Conservation (phyloP, 306 rosid genomes). For the Rosa lucieae region DNA sequence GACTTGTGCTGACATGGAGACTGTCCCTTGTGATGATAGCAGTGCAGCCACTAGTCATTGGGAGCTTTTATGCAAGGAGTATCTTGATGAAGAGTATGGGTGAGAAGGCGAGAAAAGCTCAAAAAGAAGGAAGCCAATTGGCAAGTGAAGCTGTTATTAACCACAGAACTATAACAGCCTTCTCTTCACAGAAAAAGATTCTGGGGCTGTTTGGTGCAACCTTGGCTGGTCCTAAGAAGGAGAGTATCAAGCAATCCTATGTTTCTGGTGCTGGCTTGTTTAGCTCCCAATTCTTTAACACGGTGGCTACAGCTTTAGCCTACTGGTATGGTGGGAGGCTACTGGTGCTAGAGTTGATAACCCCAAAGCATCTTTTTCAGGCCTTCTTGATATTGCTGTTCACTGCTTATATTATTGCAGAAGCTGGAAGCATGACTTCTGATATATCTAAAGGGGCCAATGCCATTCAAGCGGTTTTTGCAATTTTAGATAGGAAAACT, state of each 20-base stretch:
- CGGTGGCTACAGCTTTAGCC: conserved; percentile 79
- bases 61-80: conserved; percentile 80
- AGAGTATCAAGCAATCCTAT: conserved; percentile 81
- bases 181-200: conserved; percentile 80
- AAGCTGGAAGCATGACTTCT: conserved; percentile 93
- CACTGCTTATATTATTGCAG: conserved; percentile 79
- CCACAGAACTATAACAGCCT: conserved; percentile 84
- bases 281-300: conserved; percentile 80
- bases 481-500: conserved; percentile 65
- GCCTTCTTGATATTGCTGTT: conserved; percentile 75
- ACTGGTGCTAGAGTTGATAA: conserved; percentile 36
- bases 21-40: conserved; percentile 87
- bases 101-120: conserved; percentile 68
- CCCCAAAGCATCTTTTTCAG: conserved; percentile 68
- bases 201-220: conserved; percentile 63
- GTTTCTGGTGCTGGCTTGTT: conserved; percentile 79
- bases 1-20: conserved; percentile 77
- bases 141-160: conserved; percentile 88
- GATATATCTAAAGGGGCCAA: conserved; percentile 78
- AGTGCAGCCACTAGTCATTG: conserved; percentile 85
- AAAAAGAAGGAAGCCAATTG: conserved; percentile 81
- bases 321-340: conserved; percentile 91
- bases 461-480: conserved; percentile 71
- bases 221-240: conserved; percentile 58
- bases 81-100: conserved; percentile 80